Base-by-base conservation (phyloP, 2,329 filamentous ascomycete species). In the Tolypocladium amazonense region DNA sequence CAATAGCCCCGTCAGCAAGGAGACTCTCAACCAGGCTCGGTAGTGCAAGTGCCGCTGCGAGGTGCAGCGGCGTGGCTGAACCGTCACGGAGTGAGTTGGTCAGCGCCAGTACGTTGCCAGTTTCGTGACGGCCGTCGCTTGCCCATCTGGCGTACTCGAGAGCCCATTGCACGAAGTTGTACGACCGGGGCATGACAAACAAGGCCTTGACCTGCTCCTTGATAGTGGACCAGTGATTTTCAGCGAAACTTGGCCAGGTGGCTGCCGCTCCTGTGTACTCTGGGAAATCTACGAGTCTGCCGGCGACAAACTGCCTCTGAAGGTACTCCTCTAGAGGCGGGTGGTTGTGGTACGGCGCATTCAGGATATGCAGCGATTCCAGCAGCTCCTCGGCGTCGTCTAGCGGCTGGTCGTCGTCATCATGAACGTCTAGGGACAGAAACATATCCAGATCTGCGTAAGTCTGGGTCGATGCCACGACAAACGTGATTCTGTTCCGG, bases 81-180 rank as follows among this genome's bases (percentile, higher is more conserved):
- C 66, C 66, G 12, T 68, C 62, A 52, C 69, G 69, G 3, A 73
- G 56, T 1, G 64, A 62, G 43, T 71, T 65, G 33, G 71, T 72
- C 4, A 75, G 65, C 25, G 68, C 66, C 11, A 71, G 52, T 4
- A 70, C 60, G 12, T 61, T 61, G n/a, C 63, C 63, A 27, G 64
- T 61, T 0, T 67, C 66, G 0, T 67, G 43, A 2, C 67, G 65
- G 12, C 65, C 37, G 7, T 58, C 30, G 12, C 70, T 65, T 6
- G 68, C 65, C 0, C 67, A 63, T 25, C 69, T 65, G 1, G 67
- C 69, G 60, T 72, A 74, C 53, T 75, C 72, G 25, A 76, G 60
- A 3, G 66, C 64, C 73, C 74, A 76, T 25, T 75, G 72, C 12
- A 70, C 67, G 38, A 75, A 73, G 60, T 68, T 71, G 55, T 65